Percentiles rank a stretch among this genome's conserved stretches.
These are phyloP conservation scores for Euphrasia confusa DNA, from an alignment of 257 asterid species.

Conservation along the genomic window DNA sequence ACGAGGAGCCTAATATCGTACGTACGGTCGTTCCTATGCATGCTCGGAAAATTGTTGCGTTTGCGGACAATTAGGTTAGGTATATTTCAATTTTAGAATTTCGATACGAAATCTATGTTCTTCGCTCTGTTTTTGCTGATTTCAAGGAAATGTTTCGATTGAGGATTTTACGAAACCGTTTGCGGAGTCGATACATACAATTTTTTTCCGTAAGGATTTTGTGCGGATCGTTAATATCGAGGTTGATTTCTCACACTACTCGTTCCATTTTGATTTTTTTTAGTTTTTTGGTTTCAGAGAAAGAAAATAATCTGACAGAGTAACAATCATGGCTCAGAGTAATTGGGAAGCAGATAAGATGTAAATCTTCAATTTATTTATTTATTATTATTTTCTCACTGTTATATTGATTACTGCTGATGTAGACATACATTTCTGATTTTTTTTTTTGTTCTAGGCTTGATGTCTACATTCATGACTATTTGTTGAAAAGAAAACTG, in stretches of 20 bases:
- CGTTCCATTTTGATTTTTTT: neutral
- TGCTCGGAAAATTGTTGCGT: neutral
- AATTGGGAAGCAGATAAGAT: constrained; percentile 96
- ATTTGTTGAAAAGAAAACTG: constrained; percentile 68
- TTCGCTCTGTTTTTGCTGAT: neutral
- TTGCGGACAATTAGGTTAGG: too few relatives aligned
- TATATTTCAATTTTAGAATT: too few relatives aligned
- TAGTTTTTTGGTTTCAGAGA: constrained; percentile 17
- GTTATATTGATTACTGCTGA: neutral
- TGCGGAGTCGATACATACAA: constrained; percentile 16
- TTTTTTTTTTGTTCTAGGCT: constrained; percentile 50
- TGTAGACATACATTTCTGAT: neutral
- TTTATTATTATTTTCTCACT: neutral
- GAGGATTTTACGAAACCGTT: neutral
- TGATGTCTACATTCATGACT: constrained; percentile 87
- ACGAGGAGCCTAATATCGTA: neutral
- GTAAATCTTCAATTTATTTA: constrained; percentile 28
- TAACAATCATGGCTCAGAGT: constrained; percentile 70
- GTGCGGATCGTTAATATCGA: constrained; percentile 39
- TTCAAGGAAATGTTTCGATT: neutral
- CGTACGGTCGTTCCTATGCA: neutral
- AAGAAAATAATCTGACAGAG: constrained; percentile 24
- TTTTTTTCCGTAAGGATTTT: constrained; percentile 26
- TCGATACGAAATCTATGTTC: neutral
- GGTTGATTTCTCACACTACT: constrained; percentile 26